Evolutionary conservation across 1,284 basidiomycete species (phyloP).

Genomic region (Tylopilus sp.): DNA sequence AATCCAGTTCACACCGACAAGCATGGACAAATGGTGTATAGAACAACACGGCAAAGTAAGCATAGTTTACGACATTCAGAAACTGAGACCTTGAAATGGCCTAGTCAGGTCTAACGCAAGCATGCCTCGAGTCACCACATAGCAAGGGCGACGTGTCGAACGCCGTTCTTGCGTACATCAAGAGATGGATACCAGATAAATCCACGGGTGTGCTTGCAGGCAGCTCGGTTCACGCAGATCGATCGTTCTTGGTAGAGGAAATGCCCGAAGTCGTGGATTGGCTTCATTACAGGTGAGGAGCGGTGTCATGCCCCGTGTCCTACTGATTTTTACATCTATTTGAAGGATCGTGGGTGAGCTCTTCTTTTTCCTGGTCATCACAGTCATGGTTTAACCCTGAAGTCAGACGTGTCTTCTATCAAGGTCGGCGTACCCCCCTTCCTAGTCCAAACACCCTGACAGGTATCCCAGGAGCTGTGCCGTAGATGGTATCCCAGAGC

Average conservation of each 20-base stretch:
- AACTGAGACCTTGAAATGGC: neutral
- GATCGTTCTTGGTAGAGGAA: slow-evolving; percentile 64
- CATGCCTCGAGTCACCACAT: slow-evolving; percentile 62
- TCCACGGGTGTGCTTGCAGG: slow-evolving; percentile 70
- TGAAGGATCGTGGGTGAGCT: slow-evolving; percentile 58
- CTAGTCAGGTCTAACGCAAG: slow-evolving; percentile 70
- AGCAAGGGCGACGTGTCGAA: slow-evolving; percentile 51
- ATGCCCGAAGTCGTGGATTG: slow-evolving; percentile 75
- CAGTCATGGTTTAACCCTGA: neutral
- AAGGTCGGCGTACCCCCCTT: slow-evolving; percentile 46
- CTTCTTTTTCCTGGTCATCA: neutral
- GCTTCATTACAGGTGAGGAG: slow-evolving; percentile 70
- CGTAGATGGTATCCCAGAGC: slow-evolving; percentile 65
- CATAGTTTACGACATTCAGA: neutral
- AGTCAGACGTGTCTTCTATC: slow-evolving; percentile 71
- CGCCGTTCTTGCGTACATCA: slow-evolving; percentile 64
- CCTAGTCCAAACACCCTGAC: neutral
- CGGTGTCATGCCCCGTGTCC: neutral
- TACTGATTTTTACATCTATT: slow-evolving; percentile 7
- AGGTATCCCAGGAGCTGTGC: slow-evolving; percentile 54
- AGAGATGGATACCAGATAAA: slow-evolving; percentile 66
- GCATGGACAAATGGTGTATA: slow-evolving; percentile 77
- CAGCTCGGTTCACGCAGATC: slow-evolving; percentile 78
- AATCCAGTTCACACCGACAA: slow-evolving; percentile 25
- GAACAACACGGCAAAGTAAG: slow-evolving; percentile 64